These are phyloP conservation scores for Aureobasidium uvarum DNA, from an alignment of 2,329 filamentous ascomycete genomes.

Conservation along the genomic window DNA sequence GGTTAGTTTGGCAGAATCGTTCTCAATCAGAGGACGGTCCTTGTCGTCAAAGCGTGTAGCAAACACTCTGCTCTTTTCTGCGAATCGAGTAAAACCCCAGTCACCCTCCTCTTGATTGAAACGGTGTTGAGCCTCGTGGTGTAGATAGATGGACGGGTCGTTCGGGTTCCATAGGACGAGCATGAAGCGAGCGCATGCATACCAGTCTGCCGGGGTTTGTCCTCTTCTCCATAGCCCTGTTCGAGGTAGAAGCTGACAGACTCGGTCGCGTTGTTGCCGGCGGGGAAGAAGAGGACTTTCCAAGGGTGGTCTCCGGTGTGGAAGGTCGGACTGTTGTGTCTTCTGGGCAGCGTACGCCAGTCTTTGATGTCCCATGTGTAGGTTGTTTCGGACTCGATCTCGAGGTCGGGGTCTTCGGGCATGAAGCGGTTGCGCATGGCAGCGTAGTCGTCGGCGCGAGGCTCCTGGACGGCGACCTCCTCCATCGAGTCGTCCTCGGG, in stretches of 20 bases:
- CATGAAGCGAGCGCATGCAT: conserved; percentile 92
- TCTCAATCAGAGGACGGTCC: conserved; percentile 70
- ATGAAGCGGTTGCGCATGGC: conserved; percentile 82
- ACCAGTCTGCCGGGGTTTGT: conserved; percentile 86
- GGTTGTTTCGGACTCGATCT: conserved; percentile 70
- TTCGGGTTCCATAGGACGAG: conserved; percentile 92
- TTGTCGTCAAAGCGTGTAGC: conserved; percentile 69
- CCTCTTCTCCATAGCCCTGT: conserved; percentile 73
- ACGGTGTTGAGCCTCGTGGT: conserved; percentile 83
- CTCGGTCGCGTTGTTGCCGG: conserved; percentile 83
- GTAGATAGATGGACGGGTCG: conserved; percentile 76
- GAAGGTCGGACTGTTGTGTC: conserved; percentile 85
- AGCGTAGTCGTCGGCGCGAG: conserved; percentile 64
- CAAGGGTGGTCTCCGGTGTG: conserved; percentile 84
- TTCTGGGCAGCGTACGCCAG: conserved; percentile 74
- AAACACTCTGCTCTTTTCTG: conserved; percentile 83
- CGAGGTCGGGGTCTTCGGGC: conserved; percentile 73
- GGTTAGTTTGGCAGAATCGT: conserved; percentile 74
- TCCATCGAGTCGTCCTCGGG: conserved; percentile 60
- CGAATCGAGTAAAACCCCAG: conserved; percentile 98
- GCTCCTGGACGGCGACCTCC: conserved; percentile 42
- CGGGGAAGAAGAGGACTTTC: conserved; percentile 94
- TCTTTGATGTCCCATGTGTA: conserved; percentile 85
- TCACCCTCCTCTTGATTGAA: conserved; percentile 97
- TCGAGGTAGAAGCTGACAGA: conserved; percentile 95